Base-by-base conservation (phyloP, 2,329 filamentous ascomycete species). In the Trichoderma sp. region DNA sequence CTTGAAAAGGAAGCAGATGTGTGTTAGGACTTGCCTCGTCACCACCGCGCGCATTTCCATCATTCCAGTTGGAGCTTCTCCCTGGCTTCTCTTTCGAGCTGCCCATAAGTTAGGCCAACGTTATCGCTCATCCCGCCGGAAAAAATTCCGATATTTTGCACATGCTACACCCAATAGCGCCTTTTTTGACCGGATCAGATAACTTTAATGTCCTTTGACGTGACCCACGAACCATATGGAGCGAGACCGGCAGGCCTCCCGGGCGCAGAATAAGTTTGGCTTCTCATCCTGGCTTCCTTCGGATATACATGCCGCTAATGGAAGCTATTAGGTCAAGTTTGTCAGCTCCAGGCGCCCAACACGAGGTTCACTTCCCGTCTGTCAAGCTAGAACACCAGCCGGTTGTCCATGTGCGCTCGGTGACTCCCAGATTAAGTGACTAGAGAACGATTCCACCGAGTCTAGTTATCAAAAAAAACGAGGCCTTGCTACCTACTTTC, bases 201-300 rank as follows among this genome's bases (percentile, higher is more conserved):
- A 65, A 65, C 61, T 65, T 57, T 56, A 65, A 56, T 65, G 3
- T 5, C n/a, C 22, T 22, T 45, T 56, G 52, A 34, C 53, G 39
- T 53, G 22, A 54, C 37, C 61, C 61, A 65, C 52, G 50, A 34
- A 12, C 32, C 56, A 13, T 10, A 56, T 57, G 27, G 61, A 45
- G 61, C 61, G 52, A 65, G 52, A 32, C 57, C 52, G 52, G 50
- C 37, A 45, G 15, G 22, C 9, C 27, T 45, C 61, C 25, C 48
- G 27, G 27, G 32, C 27, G n/a, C 17, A 32, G 27, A 3, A 4
- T 35, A 4, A 9, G n/a, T 13, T 50, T 9, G 19, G 19, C 37
- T 25, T 2, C 48, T 29, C 39, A 61, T 48, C 27, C 58, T 61
- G 29, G 42, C 12, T 35, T 61, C 29, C 29, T 61, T 22, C 58